These are phyloP conservation scores for Allomyces macrogynus DNA, from an alignment of 192 early-diverging fungal genomes.

Conservation along the genomic window DNA sequence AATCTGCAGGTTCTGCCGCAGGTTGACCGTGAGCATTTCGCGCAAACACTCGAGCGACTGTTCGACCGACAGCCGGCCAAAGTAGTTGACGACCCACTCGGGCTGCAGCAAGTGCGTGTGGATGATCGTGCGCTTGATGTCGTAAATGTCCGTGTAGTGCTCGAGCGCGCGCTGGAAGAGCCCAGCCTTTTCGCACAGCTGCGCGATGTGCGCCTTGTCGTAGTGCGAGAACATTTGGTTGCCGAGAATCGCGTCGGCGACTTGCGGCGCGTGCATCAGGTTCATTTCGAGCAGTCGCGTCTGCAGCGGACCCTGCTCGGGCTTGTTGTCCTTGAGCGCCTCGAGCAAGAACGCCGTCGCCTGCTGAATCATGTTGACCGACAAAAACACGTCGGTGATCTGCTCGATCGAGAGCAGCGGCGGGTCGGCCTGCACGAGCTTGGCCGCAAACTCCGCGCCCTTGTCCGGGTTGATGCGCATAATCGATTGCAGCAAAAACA, in stretches of 20 bases:
- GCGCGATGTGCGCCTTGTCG: conserved; percentile 74
- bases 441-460: conserved; percentile 77
- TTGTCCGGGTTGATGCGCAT: conserved; percentile 80
- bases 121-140: conserved; percentile 88
- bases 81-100: conserved; percentile 89
- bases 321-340: conserved; percentile 79
- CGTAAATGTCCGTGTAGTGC: conserved; percentile 86
- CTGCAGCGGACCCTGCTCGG: conserved; percentile 79
- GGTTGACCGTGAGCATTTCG: conserved; percentile 81
- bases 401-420: conserved; percentile 70
- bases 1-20: conserved; percentile 87
- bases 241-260: conserved; percentile 93
- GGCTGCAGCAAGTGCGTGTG: conserved; percentile 64
- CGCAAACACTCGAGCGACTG: conserved; percentile 85
- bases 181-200: conserved; percentile 93
- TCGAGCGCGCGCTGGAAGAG: conserved; percentile 88
- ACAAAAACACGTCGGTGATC: conserved; percentile 81
- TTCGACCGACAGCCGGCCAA: conserved; percentile 88
- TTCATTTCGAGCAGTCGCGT: conserved; percentile 96
- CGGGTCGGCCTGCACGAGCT: conserved; percentile 61
- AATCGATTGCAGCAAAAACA: conserved; percentile 72
- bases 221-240: conserved; percentile 93
- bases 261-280: conserved; percentile 86
- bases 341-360: conserved; percentile 92
- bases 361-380: conserved; percentile 85